A percentile compares a stretch with the other conserved stretches of the same genome.
phyloP scores from a whole-genome alignment of 352 stramenopile genomes.

The Proteromonas lacertae region DNA sequence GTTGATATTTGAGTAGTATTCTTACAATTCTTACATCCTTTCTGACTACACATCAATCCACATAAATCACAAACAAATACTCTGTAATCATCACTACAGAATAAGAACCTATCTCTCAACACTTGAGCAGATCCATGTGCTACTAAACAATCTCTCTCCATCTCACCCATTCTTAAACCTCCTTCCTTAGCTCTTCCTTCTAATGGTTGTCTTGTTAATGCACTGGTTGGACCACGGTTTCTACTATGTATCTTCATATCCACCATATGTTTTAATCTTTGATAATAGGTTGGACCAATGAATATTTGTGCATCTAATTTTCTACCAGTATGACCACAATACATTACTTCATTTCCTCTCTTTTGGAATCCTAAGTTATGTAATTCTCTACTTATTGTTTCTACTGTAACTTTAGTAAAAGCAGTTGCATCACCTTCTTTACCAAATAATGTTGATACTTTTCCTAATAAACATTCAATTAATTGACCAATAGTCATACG shows the following conservation, averaged over 20 bases:
- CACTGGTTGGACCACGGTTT: constrained; percentile 30
- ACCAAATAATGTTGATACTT: constrained; percentile 78
- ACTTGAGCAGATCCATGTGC: constrained; percentile 94
- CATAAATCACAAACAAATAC: constrained; percentile 95
- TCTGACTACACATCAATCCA: constrained; percentile 89
- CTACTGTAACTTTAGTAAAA: constrained; percentile 89
- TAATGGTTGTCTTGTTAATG: constrained; percentile 92
- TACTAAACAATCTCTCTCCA: constrained; percentile 99
- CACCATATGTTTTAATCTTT: constrained; percentile 98
- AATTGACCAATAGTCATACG: constrained; percentile 99
- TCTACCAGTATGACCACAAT: constrained; percentile 92
- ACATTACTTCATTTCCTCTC: constrained; percentile 93
- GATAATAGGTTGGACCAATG: constrained; percentile 97
- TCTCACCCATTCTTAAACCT: constrained; percentile 97
- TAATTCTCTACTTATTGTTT: constrained; percentile 61
- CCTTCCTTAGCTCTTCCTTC: constrained; percentile 86
- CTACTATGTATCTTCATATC: constrained; percentile 99
- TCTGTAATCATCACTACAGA: constrained; percentile 89
- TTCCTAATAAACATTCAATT: constrained; percentile 94
- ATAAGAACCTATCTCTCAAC: constrained; percentile 93
- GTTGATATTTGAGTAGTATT: constrained; percentile 51
- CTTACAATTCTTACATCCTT: constrained; percentile 88
- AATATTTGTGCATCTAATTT: constrained; percentile 81
- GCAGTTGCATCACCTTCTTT: constrained; percentile 87
- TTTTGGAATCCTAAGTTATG: constrained; percentile 81